Evolutionary conservation across 352 stramenopile species (phyloP), one percentile per base, ranked within the genome.

Genomic region (Phytophthora meadii): DNA sequence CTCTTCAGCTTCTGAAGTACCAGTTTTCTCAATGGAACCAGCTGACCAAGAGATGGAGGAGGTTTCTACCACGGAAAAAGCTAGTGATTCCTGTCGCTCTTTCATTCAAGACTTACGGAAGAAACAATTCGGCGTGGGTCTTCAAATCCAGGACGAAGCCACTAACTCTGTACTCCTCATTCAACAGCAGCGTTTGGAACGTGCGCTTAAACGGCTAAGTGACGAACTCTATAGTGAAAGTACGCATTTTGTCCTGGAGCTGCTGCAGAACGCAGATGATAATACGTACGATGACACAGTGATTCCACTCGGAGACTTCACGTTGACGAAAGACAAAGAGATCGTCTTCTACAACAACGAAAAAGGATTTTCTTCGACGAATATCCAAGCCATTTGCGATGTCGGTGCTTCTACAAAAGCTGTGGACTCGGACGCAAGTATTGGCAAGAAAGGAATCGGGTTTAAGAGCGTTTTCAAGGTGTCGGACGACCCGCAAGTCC

Each of bases 381-480:
- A 97, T 63, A 81, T 97, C 47, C 82, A 82, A 41, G 88, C 88
- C 11, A 92, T 97, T 44, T 97, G 89, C 53, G 86, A 95, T 41
- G 88, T 97, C 14, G 89, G 89, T 12, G 88, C 87, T 8, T 96
- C 89, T 24, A 96, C 89, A 0, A 96, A 96, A 51, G 68, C 76
- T 2, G 37, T 62, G 34, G 54, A 64, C 49, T 72, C 65, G 15
- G 65, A 65, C 14, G 72, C 54, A 7, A 94, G 87, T 62, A 97
- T 97, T n/a, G 88, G 89, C 28, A 93, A 94, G 59, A 97, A 97
- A 55, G 89, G 89, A 3, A 97, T 97, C 46, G 89, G 88, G 22
- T 97, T 97, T 57, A 97, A 97, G 69, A 95, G 87, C n/a, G 89
- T 97, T 3, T 97, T 97, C 71, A 93, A 93, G 59, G 82, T 97